These are phyloP conservation scores for Linnemannia zychae DNA, from an alignment of 192 early-diverging fungal genomes.

Conservation along the genomic window DNA sequence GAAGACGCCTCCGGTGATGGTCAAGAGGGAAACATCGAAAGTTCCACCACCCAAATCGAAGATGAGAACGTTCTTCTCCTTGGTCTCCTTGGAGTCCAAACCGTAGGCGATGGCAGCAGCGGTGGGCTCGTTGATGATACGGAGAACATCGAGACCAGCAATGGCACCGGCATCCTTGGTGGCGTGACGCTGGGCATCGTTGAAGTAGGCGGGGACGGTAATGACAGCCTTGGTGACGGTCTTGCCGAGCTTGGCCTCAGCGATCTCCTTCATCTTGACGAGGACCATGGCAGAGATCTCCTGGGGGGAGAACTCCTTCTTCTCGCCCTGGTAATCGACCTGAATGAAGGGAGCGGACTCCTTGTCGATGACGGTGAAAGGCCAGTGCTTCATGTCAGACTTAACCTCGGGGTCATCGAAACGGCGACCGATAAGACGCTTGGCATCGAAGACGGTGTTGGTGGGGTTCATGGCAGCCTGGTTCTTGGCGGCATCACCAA, in stretches of 20 bases:
- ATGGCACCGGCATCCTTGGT: slow-evolving; percentile 94
- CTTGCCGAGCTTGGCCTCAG: slow-evolving; percentile 72
- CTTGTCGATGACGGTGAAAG: slow-evolving; percentile 85
- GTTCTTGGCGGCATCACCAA: slow-evolving; percentile 94
- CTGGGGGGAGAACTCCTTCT: slow-evolving; percentile 86
- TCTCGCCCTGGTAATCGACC: slow-evolving; percentile 88
- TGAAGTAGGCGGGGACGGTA: slow-evolving; percentile 97
- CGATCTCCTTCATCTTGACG: slow-evolving; percentile 86
- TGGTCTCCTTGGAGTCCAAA: slow-evolving; percentile 82
- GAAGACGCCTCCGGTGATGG: slow-evolving; percentile 86
- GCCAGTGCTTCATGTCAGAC: slow-evolving; percentile 87
- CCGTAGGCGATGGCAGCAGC: slow-evolving; percentile 92
- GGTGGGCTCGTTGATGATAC: slow-evolving; percentile 93
- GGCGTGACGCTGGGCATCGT: slow-evolving; percentile 93
- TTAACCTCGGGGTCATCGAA: slow-evolving; percentile 89
- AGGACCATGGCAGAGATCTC: slow-evolving; percentile 99
- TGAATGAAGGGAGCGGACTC: slow-evolving; percentile 81
- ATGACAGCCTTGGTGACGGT: slow-evolving; percentile 93
- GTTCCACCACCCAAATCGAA: slow-evolving; percentile 92
- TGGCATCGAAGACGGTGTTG: slow-evolving; percentile 93
- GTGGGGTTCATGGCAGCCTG: slow-evolving; percentile 93
- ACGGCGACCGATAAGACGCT: slow-evolving; percentile 91
- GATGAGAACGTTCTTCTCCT: slow-evolving; percentile 84
- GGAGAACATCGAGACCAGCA: slow-evolving; percentile 57
- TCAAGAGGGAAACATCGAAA: slow-evolving; percentile 90